Evolutionary conservation across 164 flowering plant genomes (phyloP), one percentile per base, ranked within the genome.

Genomic region (Magnolia sinica): DNA sequence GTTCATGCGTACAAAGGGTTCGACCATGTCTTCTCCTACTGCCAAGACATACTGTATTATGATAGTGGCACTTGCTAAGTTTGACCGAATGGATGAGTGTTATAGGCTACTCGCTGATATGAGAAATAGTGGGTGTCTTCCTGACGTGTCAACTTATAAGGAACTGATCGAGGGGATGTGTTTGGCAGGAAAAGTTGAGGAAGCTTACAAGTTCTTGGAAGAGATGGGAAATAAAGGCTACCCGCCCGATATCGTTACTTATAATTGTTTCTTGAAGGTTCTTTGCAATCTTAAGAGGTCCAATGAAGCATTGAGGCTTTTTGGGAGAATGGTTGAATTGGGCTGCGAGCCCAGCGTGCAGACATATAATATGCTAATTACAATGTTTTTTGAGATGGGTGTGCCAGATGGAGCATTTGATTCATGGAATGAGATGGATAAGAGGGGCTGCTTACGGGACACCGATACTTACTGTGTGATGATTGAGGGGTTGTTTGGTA

Each of bases 171-270:
- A 92, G 83, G 99, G 95, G 22, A 89, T 94, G 93, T 96, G 92
- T 79, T 79, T 79, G 76, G 89, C 89, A 58, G 97, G 97, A 67
- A 91, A 91, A 76, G 71, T 86, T 11, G 90, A 85, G 61, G 96
- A 86, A 76, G 94, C 97, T 31, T 96, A 94, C 79, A 90, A 79
- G 68, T 86, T 94, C 71, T 79, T 96, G 85, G 92, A 96, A 76
- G 97, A 92, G 84, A 92, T 94, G 98, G 91, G 92, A 29, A 88
- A 79, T 68, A 92, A 82, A 75, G 98, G 99, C 23, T 96, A 88
- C 74, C 98, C 97, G n/a, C 87, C 93, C 51, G 99, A 96, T 81
- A 86, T 96, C 68, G 95, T 96, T 31, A 92, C 99, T 63, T 92
- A 89, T 82, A 96, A 96, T 82, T 96, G 98, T 79, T 92, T 92